Evolutionary conservation across 2,329 filamentous ascomycete species (phyloP), one percentile per base, ranked within the genome.

Genomic region (Fusarium redolens): DNA sequence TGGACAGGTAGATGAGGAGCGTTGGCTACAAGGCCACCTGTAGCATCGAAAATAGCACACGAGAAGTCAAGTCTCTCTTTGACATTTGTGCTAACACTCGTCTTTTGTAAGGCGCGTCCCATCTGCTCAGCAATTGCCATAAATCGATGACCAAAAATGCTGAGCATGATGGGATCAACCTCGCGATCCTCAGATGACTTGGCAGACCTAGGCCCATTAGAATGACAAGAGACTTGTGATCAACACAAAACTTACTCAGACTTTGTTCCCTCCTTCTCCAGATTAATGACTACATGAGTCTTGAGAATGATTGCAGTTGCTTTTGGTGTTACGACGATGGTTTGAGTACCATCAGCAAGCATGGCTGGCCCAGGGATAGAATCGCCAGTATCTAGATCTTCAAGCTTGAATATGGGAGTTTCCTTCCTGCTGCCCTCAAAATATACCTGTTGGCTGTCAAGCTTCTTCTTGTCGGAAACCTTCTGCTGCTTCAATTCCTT

Each of bases 71-170:
- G 86, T 15, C 93, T 88, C 77, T 96, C 93, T 75, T 96, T 93
- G 78, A 96, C 92, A 73, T 96, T 96, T 3, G 92, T 94, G 74
- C 90, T 93, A 51, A 95, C 92, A 75, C 91, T 92, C 0, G 92
- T 95, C 83, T 95, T 95, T 78, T 96, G 93, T 31, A 96, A 81
- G 15, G 92, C 91, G 51, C 92, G 86, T 3, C 93, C 93, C 93
- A 95, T 95, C 77, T 95, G 93, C 79, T 96, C 93, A 2, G 93
- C 93, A 74, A 95, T 94, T 4, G 92, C 91, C 93, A 96, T 95
- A 83, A 96, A 96, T 11, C 93, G 88, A 79, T 95, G 92, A 1
- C 92, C 92, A 75, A 96, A 95, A 62, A 96, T 93, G 74, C 90
- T 93, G 7, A 96, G 86, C 83, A 94, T 88, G 74, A 96, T 93